These are phyloP conservation scores for Carex arenaria DNA, from an alignment of 202 grass and related monocot genomes.

Conservation along the genomic window DNA sequence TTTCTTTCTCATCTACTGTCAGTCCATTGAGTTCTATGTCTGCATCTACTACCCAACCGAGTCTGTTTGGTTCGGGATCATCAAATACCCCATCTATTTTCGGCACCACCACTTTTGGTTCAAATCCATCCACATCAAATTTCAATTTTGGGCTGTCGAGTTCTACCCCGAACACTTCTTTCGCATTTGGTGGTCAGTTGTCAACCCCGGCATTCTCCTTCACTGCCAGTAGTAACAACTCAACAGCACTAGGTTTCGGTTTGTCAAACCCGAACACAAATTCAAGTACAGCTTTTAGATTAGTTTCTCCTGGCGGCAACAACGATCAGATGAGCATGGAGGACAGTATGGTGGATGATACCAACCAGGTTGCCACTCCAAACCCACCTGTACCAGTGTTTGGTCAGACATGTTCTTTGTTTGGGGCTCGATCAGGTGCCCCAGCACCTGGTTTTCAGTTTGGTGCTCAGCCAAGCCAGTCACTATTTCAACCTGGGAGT, in stretches of 20 bases:
- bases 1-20: conserved; percentile 52
- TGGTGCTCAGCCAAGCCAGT: conserved; percentile 39
- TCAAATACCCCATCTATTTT: conserved; percentile 24
- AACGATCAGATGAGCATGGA: conserved; percentile 91
- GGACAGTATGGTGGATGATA: conserved; percentile 85
- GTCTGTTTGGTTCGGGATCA: conserved; percentile 44
- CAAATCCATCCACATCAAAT: conserved; percentile 37
- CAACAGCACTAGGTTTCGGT: conserved; percentile 57
- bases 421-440: conserved; percentile 40
- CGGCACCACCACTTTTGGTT: conserved; percentile 39
- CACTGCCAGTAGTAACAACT: conserved; percentile 30
- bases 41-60: conserved; percentile 33
- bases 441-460: conserved; percentile 59
- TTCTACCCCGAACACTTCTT: conserved; percentile 43
- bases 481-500: conserved; percentile 42
- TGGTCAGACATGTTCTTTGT: conserved; percentile 48
- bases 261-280: conserved; percentile 23
- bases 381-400: conserved; percentile 32
- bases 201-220: conserved; percentile 39
- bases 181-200: conserved; percentile 54
- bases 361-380: conserved; percentile 24
- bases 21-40: conserved; percentile 32
- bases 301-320: conserved; percentile 31
- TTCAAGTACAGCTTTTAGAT: conserved; percentile 33
- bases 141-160: conserved; percentile 48